Evolutionary conservation across 805 yeast species (phyloP).

Genomic region (Debaryomyces tyrocola): DNA sequence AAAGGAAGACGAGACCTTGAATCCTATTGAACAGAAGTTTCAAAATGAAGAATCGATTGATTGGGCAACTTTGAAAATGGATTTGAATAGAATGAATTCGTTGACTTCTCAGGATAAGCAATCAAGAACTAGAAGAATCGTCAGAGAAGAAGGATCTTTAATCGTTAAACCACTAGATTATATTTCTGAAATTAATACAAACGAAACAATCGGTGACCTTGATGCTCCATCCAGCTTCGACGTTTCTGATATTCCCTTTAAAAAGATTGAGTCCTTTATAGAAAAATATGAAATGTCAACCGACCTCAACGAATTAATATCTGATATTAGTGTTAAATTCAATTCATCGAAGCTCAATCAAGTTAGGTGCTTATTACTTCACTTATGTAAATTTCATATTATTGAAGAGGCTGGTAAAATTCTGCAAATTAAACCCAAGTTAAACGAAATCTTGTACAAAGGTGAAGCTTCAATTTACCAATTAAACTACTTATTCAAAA

Average conservation of each 20-base stretch:
- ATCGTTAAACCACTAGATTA: conserved; percentile 44
- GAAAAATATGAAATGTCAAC: conserved; percentile 22
- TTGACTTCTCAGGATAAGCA: conserved; percentile 68
- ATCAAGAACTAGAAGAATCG: conserved; percentile 61
- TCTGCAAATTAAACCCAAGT: conserved; percentile 39
- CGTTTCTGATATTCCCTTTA: conserved; percentile 15
- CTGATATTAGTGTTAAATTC: conserved; percentile 42
- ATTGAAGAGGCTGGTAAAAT: conserved; percentile 38
- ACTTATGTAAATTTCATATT: conserved; percentile 64
- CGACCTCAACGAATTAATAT: conserved; percentile 42
- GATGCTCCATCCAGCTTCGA: conserved; percentile 11
- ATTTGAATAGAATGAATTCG: conserved; percentile 71
- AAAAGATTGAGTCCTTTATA: conserved; percentile 34
- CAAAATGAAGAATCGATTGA: conserved; percentile 32
- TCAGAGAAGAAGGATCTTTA: conserved; percentile 35
- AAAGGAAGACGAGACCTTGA: conserved; percentile 23
- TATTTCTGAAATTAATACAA: conserved; percentile 41
- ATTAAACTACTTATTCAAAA: conserved; percentile 72
- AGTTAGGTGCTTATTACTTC: conserved; percentile 60
- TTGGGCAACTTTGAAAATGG: conserved; percentile 48
- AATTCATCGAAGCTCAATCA: conserved; percentile 45
- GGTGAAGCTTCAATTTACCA: conserved; percentile 68
- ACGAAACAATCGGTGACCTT: conserved; percentile 28
- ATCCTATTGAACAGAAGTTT: conserved; percentile 34
- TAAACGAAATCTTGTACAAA: conserved; percentile 42